These are phyloP conservation scores for Guadua angustifolia DNA, from an alignment of 176 grass and related monocot species.

Conservation along the genomic window DNA sequence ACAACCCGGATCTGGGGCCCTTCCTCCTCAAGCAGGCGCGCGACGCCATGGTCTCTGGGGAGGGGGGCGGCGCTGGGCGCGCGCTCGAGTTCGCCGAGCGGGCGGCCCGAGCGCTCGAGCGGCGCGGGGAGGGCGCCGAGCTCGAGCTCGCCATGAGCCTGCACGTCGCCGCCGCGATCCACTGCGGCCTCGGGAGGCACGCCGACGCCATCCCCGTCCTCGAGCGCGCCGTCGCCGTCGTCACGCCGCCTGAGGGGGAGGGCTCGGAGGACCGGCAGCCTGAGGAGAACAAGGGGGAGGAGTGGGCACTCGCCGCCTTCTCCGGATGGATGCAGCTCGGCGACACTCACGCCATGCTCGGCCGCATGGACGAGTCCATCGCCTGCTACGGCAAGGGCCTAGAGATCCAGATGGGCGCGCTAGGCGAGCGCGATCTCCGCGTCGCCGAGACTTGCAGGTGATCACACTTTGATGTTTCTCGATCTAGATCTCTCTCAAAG, in stretches of 20 bases:
- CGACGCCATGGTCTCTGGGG: slow-evolving; percentile 79
- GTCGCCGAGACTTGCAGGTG: slow-evolving; percentile 94
- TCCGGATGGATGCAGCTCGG: slow-evolving; percentile 99
- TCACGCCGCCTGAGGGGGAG: slow-evolving; percentile 25
- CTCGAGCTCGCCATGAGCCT: slow-evolving; percentile 99
- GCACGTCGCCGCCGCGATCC: slow-evolving; percentile 93
- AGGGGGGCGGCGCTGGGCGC: slow-evolving; percentile 72
- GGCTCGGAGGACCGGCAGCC: slow-evolving; percentile 7
- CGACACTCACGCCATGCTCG: slow-evolving; percentile 95
- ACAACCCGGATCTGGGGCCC: slow-evolving; percentile 99
- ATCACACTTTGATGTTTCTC: neutral
- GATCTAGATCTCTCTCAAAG: slow-evolving; percentile 46
- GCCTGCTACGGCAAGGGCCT: slow-evolving; percentile 89
- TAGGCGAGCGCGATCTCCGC: slow-evolving; percentile 80
- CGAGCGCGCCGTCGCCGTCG: slow-evolving; percentile 80
- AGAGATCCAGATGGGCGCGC: slow-evolving; percentile 92
- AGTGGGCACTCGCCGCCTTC: slow-evolving; percentile 80
- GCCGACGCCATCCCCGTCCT: slow-evolving; percentile 84
- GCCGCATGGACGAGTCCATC: slow-evolving; percentile 90
- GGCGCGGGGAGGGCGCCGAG: slow-evolving; percentile 75
- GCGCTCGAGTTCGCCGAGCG: slow-evolving; percentile 92
- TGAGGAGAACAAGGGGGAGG: slow-evolving; percentile 48
- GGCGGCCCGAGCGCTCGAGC: slow-evolving; percentile 76
- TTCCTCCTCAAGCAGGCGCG: slow-evolving; percentile 94
- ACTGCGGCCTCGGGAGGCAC: slow-evolving; percentile 74